These are phyloP conservation scores for Aspergillus oerlinghausenensis DNA, from an alignment of 2,329 filamentous ascomycete genomes.

Conservation along the genomic window DNA sequence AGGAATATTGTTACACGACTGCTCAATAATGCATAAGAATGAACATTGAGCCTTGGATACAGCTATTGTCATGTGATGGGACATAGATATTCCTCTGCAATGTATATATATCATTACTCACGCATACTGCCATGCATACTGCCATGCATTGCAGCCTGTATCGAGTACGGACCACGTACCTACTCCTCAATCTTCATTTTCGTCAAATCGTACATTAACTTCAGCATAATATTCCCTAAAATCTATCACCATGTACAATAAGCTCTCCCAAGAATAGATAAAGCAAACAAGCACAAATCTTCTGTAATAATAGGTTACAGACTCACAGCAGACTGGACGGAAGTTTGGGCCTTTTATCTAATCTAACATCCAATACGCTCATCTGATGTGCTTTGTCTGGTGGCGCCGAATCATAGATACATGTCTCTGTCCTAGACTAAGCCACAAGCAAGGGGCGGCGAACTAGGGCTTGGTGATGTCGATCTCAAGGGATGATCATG, in stretches of 20 bases:
- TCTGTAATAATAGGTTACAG: no score
- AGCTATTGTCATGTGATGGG: background rate
- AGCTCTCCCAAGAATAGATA: background rate
- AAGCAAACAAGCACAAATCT: no score
- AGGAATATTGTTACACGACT: background rate
- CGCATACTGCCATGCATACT: background rate
- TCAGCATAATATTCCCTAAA: background rate
- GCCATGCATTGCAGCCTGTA: no score
- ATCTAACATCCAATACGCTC: no score
- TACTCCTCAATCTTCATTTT: background rate
- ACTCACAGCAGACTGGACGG: background rate
- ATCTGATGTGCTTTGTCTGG: no score
- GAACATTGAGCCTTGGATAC: background rate
- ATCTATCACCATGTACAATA: background rate
- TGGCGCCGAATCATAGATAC: no score
- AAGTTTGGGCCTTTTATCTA: background rate
- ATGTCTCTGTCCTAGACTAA: no score
- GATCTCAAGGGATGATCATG: background rate
- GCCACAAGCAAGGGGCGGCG: background rate
- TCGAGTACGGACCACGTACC: no score
- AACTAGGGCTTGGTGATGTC: background rate
- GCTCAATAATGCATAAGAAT: background rate
- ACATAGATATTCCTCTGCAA: background rate
- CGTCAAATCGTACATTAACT: background rate
- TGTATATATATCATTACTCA: background rate